Evolutionary conservation across 768 basidiomycete species (phyloP), one percentile per base, ranked within the genome.

Genomic region (Cyclocybe cylindracea): DNA sequence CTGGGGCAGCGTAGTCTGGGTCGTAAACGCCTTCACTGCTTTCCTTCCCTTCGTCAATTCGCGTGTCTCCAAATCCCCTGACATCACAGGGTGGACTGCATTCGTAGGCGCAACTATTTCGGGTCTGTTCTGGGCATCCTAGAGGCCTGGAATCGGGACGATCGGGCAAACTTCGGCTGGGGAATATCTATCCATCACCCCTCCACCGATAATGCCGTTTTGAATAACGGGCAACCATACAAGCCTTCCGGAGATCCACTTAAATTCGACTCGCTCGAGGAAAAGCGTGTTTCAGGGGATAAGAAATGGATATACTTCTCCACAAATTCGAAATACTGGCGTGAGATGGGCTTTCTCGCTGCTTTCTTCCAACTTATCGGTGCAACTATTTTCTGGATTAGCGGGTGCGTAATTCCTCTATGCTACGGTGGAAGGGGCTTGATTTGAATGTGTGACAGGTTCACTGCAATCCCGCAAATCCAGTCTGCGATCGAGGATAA

Each of bases 321-420:
- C 4, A 56, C 66, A 19, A 59, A 73, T 55, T 39, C 60, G 10
- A 67, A 70, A 39, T 71, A 70, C 48, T 72, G 65, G 54, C 75
- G 66, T 41, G 76, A 81, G 51, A 54, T 81, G 29, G 79, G 79
- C 1, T 82, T 78, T 58, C 62, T 76, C 10, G 78, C 78, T 6
- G 77, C 76, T 0, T 70, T 78, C 50, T 65, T 76, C 18, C 84
- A 86, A 59, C 62, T 83, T 32, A 72, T 67, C 48, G 84, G 76
- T 0, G 85, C 85, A 0, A 77, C 77, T 0, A 75, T 85, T 41
- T 85, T 86, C 68, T 86, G 84, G 85, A 76, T 84, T 34, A 72
- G 64, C 62, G 80, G 74, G 74, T 73, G 31, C 10, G 65, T 56
- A 16, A 16, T 18, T 34, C n/a, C 10, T 29, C 6, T 10, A 19